Conservation (phyloP, 2,329 filamentous ascomycete genomes). For the Neonectria neomacrospora region DNA sequence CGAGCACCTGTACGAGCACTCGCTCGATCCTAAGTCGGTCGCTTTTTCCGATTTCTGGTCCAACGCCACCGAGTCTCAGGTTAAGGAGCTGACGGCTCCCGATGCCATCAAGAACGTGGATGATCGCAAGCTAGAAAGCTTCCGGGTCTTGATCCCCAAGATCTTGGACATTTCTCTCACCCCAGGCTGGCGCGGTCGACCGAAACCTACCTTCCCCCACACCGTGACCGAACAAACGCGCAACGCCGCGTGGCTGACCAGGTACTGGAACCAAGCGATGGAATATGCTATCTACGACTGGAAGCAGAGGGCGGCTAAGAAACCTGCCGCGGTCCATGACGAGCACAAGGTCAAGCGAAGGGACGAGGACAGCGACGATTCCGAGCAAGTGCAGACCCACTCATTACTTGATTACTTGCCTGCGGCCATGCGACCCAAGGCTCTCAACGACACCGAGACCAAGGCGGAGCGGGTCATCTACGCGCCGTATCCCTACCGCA, state of each 20-base stretch:
- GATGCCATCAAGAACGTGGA: conserved; percentile 40
- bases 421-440: conserved; percentile 23
- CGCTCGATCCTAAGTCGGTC: conserved; percentile 54
- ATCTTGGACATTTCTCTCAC: conserved; percentile 65
- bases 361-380: conserved; percentile 21
- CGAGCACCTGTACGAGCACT: conserved; percentile 58
- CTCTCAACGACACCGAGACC: conserved; percentile 23
- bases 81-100: conserved; percentile 42
- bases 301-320: conserved; percentile 53
- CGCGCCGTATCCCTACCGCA: conserved; percentile 51
- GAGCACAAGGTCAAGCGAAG: conserved; percentile 28
- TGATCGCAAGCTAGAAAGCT: conserved; percentile 52
- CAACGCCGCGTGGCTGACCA: conserved; percentile 63
- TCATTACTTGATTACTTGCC: conserved; percentile 34
- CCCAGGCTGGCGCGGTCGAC: conserved; percentile 63
- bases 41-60: conserved; percentile 59
- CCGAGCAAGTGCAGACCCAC: conserved; percentile 7
- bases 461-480: conserved; percentile 41
- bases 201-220: conserved; percentile 56
- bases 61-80: conserved; percentile 42
- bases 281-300: conserved; percentile 56
- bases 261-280: conserved; percentile 61
- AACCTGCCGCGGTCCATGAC: conserved; percentile 51
- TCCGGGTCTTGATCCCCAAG: conserved; percentile 63
- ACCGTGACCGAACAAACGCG: conserved; percentile 63